A percentile compares a stretch with the other conserved stretches of the same genome.
These are phyloP conservation scores for Casuarina equisetifolia DNA, from an alignment of 306 rosid species.

Conservation along the genomic window DNA sequence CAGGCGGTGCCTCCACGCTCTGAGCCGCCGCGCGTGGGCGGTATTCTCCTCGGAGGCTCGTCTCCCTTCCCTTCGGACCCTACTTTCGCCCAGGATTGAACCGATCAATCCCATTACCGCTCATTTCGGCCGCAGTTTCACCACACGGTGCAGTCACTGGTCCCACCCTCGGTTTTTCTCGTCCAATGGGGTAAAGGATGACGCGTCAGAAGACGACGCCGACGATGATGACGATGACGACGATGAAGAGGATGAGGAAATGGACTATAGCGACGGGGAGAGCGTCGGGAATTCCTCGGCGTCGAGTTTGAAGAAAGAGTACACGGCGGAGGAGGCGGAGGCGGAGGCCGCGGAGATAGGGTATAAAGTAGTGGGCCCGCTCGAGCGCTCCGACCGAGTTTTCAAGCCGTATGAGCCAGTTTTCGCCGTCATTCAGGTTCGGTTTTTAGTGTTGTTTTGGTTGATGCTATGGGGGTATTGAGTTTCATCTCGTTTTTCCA, in stretches of 20 bases:
- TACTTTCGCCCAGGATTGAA: slow-evolving; percentile 25
- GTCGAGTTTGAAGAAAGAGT: slow-evolving; percentile 45
- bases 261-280: slow-evolving; percentile 38
- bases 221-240: slow-evolving; percentile 36
- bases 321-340: slow-evolving; percentile 66
- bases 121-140: slow-evolving; percentile 21
- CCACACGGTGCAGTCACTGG: slow-evolving; percentile 33
- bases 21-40: slow-evolving; percentile 52
- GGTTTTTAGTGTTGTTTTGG: neutral
- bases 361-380: slow-evolving; percentile 68
- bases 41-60: slow-evolving; percentile 40
- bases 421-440: slow-evolving; percentile 87
- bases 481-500: neutral
- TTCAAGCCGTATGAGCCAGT: slow-evolving; percentile 75
- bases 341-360: slow-evolving; percentile 79
- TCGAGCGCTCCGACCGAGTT: slow-evolving; percentile 46
- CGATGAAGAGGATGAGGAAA: slow-evolving; percentile 35
- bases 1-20: slow-evolving; percentile 60
- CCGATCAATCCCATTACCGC: slow-evolving; percentile 27
- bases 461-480: neutral
- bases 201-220: slow-evolving; percentile 21
- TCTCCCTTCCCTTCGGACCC: slow-evolving; percentile 27
- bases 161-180: slow-evolving; percentile 49
- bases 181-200: slow-evolving; percentile 35
- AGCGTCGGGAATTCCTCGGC: slow-evolving; percentile 27